These are phyloP conservation scores for Fusarium duplospermum DNA, from an alignment of 2,329 filamentous ascomycete genomes.

Conservation along the genomic window DNA sequence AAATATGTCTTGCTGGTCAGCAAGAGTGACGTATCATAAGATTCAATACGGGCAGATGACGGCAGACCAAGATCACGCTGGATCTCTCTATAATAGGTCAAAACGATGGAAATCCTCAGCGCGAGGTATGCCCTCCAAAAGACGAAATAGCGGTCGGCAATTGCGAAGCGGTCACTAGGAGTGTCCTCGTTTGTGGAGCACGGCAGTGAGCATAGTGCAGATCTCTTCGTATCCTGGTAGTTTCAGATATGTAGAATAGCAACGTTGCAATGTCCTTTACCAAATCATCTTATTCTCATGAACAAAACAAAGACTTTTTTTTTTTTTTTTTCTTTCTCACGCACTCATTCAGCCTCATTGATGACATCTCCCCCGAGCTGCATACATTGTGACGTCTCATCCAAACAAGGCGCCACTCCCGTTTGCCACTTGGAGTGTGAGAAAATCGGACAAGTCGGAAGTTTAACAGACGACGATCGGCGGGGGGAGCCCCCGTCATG, in stretches of 20 bases:
- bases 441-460: constrained; percentile 1
- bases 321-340: not conserved
- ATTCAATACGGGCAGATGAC: not conserved
- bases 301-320: not conserved
- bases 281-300: not conserved
- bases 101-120: not conserved
- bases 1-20: not conserved
- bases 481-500: not conserved
- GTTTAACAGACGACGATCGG: not conserved
- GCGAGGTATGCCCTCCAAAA: not conserved
- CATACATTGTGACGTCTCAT: not conserved
- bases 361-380: not conserved
- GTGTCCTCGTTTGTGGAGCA: not conserved
- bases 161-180: not conserved
- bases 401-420: not conserved
- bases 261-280: not conserved
- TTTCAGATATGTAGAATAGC: not conserved
- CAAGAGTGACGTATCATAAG: not conserved
- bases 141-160: not conserved
- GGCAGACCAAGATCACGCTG: not conserved
- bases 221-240: not conserved
- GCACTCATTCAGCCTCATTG: not conserved
- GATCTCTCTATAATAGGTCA: not conserved
- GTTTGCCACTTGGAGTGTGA: not conserved
- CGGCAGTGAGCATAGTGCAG: not conserved